These are phyloP conservation scores for Xanthoconium stramineum DNA, from an alignment of 768 basidiomycete species.

Conservation along the genomic window DNA sequence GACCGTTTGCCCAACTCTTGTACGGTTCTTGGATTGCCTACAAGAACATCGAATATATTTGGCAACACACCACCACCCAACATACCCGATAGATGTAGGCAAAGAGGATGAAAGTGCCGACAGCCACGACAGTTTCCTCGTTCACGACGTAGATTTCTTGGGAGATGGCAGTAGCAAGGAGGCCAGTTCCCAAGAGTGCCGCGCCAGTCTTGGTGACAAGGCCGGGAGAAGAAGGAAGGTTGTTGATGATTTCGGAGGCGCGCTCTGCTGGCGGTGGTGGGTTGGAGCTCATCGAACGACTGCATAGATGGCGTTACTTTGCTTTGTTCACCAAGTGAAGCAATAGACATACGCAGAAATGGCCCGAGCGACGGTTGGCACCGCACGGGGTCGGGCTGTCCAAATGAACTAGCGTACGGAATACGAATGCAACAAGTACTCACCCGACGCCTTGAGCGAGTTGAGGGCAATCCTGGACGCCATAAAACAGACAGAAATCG, in stretches of 20 bases:
- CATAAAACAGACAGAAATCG: constrained; percentile 37
- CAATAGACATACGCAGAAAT: constrained; percentile 43
- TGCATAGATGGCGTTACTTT: constrained; percentile 27
- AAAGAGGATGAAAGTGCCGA: constrained; percentile 81
- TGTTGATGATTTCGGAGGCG: constrained; percentile 87
- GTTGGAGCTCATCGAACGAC: constrained; percentile 64
- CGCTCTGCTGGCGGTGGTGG: constrained; percentile 79
- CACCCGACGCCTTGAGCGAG: constrained; percentile 61
- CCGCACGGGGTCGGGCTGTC: constrained; percentile 54
- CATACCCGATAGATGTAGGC: constrained; percentile 77
- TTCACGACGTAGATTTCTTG: constrained; percentile 97
- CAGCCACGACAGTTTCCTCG: constrained; percentile 88
- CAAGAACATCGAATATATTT: constrained; percentile 14
- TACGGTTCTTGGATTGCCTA: constrained; percentile 85
- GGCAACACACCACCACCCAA: constrained; percentile 4
- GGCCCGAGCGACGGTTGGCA: constrained; percentile 45
- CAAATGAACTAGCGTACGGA: background rate
- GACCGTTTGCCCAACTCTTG: constrained; percentile 85
- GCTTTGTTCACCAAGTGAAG: constrained; percentile 3
- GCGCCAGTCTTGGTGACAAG: constrained; percentile 95
- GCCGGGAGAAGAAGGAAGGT: constrained; percentile 77
- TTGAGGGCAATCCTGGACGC: constrained; percentile 69
- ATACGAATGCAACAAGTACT: constrained; percentile 6
- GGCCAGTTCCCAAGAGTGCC: constrained; percentile 85
- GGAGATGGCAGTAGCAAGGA: constrained; percentile 89